Base-by-base conservation (phyloP, 345 rosid species). In the Cardamine chenopodiifolia region DNA sequence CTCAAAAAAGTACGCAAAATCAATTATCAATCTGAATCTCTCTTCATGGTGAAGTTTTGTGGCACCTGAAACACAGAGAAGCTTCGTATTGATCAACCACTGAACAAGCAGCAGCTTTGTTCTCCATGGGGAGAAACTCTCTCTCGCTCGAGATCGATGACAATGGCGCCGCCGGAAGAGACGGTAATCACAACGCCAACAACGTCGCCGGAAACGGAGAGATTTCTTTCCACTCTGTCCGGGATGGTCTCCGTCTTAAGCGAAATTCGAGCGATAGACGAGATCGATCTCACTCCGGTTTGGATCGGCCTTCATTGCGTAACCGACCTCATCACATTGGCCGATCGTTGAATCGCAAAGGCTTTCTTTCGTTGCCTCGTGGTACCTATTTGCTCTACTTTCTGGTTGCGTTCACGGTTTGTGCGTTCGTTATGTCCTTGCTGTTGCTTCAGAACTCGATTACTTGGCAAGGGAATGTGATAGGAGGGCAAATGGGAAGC, bases 401-500 rank as follows among this genome's bases (percentile, higher is more conserved):
- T 53, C 68, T 85, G 28, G 67, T 92, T 8, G 80, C 85, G 25
- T 81, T 88, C 65, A 84, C 88, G 35, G 92, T 89, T 20, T 83
- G 90, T 45, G 90, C 85, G 6, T 95, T 90, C 66, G 87, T 86
- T 15, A 74, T 90, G 84, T 93, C 93, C 26, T 86, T 96, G 28
- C 50, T 91, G 76, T 68, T 91, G 66, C 70, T 94, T 73, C 97
- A 95, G 82, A 86, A 86, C 84, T 92, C 97, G 73, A 87, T 94
- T 68, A 71, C 84, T 19, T 79, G 88, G 78, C 90, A 78, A 61
- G 91, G 93, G 64, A 78, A 65, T 61, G 89, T 76, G 40, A 76
- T 70, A 17, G 68, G 75, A 72, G 74, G 81, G 65, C 75, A 80
- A 25, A 68, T 76, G 40, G 72, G 80, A 59, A 84, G 76, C 15